A percentile compares a stretch with the other conserved stretches of the same genome.
phyloP scores from a whole-genome alignment of 1,139 yeast genomes.

The Protomyces pachydermus region DNA sequence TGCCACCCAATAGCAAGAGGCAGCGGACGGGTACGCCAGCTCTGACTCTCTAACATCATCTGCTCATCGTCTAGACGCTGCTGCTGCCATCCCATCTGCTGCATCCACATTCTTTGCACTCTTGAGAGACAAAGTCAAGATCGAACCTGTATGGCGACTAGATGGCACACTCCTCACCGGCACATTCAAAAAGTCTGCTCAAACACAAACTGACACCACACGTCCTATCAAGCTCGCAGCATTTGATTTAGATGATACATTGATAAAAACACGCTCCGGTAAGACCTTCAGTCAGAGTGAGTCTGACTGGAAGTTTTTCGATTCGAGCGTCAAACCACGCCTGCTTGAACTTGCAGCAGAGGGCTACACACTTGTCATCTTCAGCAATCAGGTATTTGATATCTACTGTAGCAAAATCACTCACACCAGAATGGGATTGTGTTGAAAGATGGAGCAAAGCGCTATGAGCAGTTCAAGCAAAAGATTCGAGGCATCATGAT shows the following conservation, averaged over 20 bases:
- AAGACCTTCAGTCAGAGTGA: slow-evolving; percentile 52
- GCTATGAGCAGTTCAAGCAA: slow-evolving; percentile 44
- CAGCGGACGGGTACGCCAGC: too few species aligned
- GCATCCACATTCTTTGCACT: background rate
- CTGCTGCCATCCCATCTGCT: background rate
- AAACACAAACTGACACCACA: background rate
- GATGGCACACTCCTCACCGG: background rate
- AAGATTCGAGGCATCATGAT: slow-evolving; percentile 29
- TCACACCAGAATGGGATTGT: slow-evolving; percentile 7
- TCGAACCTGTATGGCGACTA: background rate
- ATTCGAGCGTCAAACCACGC: slow-evolving; percentile 38
- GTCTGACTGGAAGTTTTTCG: slow-evolving; percentile 67
- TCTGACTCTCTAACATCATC: too few species aligned
- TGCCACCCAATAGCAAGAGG: too few species aligned
- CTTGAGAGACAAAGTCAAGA: background rate
- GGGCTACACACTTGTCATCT: slow-evolving; percentile 50
- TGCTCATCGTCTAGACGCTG: too few species aligned
- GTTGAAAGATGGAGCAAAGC: slow-evolving; percentile 42
- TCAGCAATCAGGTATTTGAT: slow-evolving; percentile 77
- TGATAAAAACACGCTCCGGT: slow-evolving; percentile 51
- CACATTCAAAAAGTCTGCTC: background rate
- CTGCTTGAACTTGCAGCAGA: slow-evolving; percentile 35
- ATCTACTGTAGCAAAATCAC: slow-evolving; percentile 37
- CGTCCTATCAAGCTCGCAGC: slow-evolving; percentile 47
- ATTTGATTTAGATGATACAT: slow-evolving; percentile 58